phyloP scores from a whole-genome alignment of 2,329 filamentous ascomycete genomes.

The Annulohypoxylon truncatum region DNA sequence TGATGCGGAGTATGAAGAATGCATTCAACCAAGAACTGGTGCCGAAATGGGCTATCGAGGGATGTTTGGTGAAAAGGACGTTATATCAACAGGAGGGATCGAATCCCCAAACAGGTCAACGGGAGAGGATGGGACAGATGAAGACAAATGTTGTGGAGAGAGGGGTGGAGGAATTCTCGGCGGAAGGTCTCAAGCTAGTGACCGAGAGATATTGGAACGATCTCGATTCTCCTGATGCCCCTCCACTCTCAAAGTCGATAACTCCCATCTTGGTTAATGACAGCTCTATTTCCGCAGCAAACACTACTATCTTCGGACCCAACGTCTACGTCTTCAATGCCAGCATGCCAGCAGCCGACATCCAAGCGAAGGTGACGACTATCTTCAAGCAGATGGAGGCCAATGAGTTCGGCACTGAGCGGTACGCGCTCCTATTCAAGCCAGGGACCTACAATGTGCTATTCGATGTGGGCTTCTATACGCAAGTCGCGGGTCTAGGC shows the following conservation, averaged over 20 bases:
- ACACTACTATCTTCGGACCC: slow-evolving; percentile 49
- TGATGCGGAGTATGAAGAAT: slow-evolving; percentile 28
- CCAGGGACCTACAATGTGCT: slow-evolving; percentile 49
- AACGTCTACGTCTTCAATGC: slow-evolving; percentile 51
- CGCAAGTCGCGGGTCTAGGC: slow-evolving; percentile 49
- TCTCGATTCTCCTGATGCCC: not conserved
- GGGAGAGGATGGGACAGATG: not conserved
- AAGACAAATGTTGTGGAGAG: slow-evolving; percentile 21
- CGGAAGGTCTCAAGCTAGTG: slow-evolving; percentile 24
- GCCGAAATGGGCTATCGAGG: slow-evolving; percentile 32
- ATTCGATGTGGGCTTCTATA: slow-evolving; percentile 52
- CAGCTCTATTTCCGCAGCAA: slow-evolving; percentile 36
- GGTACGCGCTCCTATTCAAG: slow-evolving; percentile 50
- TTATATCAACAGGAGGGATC: slow-evolving; percentile 6
- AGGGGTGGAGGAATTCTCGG: slow-evolving; percentile 20
- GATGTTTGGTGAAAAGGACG: slow-evolving; percentile 32
- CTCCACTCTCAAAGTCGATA: slow-evolving; percentile 3
- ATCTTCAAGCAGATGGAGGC: slow-evolving; percentile 52
- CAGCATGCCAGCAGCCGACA: slow-evolving; percentile 46
- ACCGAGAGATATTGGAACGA: slow-evolving; percentile 27
- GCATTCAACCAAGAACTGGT: slow-evolving; percentile 29
- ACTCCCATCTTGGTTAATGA: slow-evolving; percentile 1
- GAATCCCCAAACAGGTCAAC: slow-evolving; percentile 4
- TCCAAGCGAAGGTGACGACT: slow-evolving; percentile 45
- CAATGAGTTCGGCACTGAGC: slow-evolving; percentile 49